Base-by-base conservation (phyloP, 768 basidiomycete genomes). In the Lactarius evosmus region DNA sequence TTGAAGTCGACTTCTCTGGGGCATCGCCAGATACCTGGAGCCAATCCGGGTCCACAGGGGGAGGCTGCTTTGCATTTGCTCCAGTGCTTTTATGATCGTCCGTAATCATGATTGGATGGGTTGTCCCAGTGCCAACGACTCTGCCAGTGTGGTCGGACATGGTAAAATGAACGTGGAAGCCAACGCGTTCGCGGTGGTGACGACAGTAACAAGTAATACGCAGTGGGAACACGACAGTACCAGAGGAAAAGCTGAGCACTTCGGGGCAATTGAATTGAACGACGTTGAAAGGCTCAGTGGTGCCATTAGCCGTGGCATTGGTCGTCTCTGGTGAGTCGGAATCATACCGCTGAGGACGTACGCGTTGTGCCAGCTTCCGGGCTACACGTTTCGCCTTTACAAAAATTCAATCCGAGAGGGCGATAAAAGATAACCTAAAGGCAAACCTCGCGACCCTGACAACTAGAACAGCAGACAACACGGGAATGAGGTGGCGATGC, bases 121-220 rank as follows among this genome's bases (percentile, higher is more conserved):
- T 91, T 59, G 80, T 82, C 5, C 93, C 94, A 8, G 83, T 81
- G 16, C 92, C 95, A 58, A 98, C 85, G 54, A 93, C 75, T 25
- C 89, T 83, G 2, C 95, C 95, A 29, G 77, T 78, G 69, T 86
- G 78, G 69, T 97, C 92, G 72, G 86, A 83, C 80, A 99, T 83
- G 22, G 86, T 85, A 73, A 98, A 89, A 68, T 90, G 88, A 63
- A 98, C 86, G 72, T 89, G 88, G 75, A 98, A 98, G 2, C 97
- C 97, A 40, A 89, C 79, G 76, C 97, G 98, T 77, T 99, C 97
- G 65, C 93, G 89, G 77, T 99, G 96, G 79, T 98, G 97, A 57
- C 96, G 87, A 69, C 97, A 98, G 74, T 99, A 99, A 76, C 97
- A 99, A 7, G 96, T 96, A 65, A 99, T 93, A 52, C 97, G 85